A percentile compares a stretch with the other conserved stretches of the same genome.
These are phyloP conservation scores for Lathyrus tuberosus DNA, from an alignment of 306 rosid species.

Conservation along the genomic window DNA sequence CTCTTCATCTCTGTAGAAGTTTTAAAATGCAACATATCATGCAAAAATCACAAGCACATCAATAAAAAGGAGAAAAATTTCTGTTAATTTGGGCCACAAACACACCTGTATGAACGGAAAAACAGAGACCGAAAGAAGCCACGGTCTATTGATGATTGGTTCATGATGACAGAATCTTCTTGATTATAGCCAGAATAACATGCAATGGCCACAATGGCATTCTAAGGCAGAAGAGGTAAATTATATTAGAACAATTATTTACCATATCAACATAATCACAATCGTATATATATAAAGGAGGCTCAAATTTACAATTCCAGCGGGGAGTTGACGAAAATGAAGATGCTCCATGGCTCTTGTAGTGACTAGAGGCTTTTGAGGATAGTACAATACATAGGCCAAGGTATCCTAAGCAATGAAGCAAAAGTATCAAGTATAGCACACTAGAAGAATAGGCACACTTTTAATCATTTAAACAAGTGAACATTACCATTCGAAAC, in stretches of 20 bases:
- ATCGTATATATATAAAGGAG: constrained; percentile 4
- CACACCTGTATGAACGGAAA: constrained; percentile 96
- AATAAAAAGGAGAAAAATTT: neutral
- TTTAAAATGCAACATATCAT: constrained; percentile 18
- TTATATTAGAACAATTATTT: constrained; percentile 21
- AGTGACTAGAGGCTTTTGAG: constrained; percentile 97
- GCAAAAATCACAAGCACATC: constrained; percentile 18
- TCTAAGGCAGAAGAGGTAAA: constrained; percentile 48
- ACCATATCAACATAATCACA: constrained; percentile 11
- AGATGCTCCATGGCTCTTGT: constrained; percentile 99
- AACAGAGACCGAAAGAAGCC: constrained; percentile 95
- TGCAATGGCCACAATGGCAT: constrained; percentile 96
- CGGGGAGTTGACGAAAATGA: constrained; percentile 98
- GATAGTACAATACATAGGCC: constrained; percentile 97
- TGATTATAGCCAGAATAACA: constrained; percentile 98
- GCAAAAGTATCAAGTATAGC: constrained; percentile 17
- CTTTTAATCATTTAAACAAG: constrained; percentile 21
- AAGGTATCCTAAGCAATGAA: constrained; percentile 70
- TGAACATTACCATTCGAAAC: constrained; percentile 84
- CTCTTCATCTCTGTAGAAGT: constrained; percentile 79
- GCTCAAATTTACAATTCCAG: constrained; percentile 79
- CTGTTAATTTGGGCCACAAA: constrained; percentile 18
- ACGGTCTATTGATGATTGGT: constrained; percentile 95
- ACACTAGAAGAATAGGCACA: neutral
- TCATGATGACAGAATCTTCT: constrained; percentile 99